Base-by-base conservation (phyloP, 179 eudicot genomes). In the Spinacia oleracea region DNA sequence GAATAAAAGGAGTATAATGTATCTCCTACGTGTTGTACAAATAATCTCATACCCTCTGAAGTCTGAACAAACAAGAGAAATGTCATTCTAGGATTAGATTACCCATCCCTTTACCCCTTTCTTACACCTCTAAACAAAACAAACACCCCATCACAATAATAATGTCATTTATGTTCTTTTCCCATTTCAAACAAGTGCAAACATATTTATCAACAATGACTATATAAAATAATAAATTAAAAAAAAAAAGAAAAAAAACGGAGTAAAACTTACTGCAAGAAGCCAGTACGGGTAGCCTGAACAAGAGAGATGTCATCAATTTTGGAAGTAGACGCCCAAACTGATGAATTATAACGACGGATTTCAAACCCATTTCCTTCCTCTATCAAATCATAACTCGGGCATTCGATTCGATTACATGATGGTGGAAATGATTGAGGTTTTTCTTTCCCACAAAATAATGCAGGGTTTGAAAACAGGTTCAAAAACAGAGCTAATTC, bases 361-460 rank as follows among this genome's bases (percentile, higher is more conserved):
- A 92, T 91, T 76, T 91, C 93, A 34, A 73, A 92, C 3, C 86
- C 97, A 78, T 91, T 78, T 0, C 90, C 91, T 4, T 72, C 34
- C 12, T 89, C 73, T 65, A 91, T 62, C 27, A 91, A 79, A 23
- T 89, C 92, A 63, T 87, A 92, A 42, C 64, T 66, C 0, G 97
- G 97, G 81, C 97, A 92, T 88, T 92, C 96, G n/a, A 91, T 92
- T 0, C 95, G 89, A n/a, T 71, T 73, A 64, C 97, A 92, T 4
- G 87, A 11, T 62, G 85, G 85, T 6, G 85, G 82, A 42, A 74
- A 76, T 18, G 50, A 1, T 51, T 43, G 55, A 50, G 53, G 62
- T 9, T 65, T 64, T 9, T 40, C 4, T 48, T 35, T 38, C n/a
- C 31, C 58, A 29, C 67, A 42, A 58, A 53, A 42, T 5, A 68